Conservation (phyloP, 805 yeast species). For the Candida fluviatilis region DNA sequence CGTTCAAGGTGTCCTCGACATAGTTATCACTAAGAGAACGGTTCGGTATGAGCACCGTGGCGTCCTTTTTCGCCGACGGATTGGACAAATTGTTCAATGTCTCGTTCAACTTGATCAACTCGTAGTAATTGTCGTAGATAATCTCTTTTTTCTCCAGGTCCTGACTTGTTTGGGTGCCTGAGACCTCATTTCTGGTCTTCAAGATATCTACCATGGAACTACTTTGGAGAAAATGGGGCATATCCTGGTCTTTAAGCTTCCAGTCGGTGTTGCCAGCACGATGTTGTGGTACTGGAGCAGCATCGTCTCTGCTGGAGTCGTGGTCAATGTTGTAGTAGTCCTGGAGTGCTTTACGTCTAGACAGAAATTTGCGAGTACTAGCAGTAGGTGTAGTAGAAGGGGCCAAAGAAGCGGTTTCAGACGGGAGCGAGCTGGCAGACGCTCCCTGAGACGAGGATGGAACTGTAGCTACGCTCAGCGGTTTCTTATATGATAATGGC, state of each 20-base stretch:
- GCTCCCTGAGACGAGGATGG: constrained; percentile 5
- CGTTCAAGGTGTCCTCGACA: constrained; percentile 18
- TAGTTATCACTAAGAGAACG: constrained; percentile 13
- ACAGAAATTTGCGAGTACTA: constrained; percentile 28
- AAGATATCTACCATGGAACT: constrained; percentile 27
- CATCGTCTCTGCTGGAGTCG: constrained; percentile 2
- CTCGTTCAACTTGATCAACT: constrained; percentile 62
- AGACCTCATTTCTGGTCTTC: constrained; percentile 30
- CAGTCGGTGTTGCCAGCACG: not conserved
- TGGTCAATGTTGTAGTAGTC: constrained; percentile 32
- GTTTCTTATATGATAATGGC: constrained; percentile 28
- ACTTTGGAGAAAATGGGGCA: constrained; percentile 18
- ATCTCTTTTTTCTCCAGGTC: constrained; percentile 65
- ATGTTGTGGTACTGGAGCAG: not conserved
- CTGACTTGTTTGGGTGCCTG: constrained; percentile 45
- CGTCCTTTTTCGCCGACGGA: constrained; percentile 6
- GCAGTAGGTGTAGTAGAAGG: constrained; percentile 4
- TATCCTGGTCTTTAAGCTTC: constrained; percentile 11
- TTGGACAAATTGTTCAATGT: constrained; percentile 33
- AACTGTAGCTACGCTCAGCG: too few relatives aligned
- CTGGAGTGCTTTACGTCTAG: constrained; percentile 38
- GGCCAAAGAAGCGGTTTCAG: not conserved
- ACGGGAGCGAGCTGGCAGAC: constrained; percentile 1
- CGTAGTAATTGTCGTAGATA: constrained; percentile 72
- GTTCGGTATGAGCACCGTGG: not conserved